Evolutionary conservation across 805 yeast species (phyloP).

Genomic region (Millerozyma miso): DNA sequence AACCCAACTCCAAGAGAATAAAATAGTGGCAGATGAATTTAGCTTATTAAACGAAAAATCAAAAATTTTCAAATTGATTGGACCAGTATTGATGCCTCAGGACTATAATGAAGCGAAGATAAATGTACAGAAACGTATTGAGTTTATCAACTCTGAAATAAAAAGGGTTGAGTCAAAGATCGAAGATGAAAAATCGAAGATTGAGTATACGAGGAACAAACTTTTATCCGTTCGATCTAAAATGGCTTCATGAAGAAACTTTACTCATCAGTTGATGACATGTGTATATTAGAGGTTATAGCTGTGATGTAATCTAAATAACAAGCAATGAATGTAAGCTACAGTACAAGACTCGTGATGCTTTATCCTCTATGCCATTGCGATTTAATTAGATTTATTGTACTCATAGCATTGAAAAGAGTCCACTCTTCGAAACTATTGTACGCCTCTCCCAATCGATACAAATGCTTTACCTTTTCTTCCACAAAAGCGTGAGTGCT

Average conservation of each 20-base stretch:
- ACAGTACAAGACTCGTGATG: neutral
- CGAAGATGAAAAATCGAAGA: conserved; percentile 35
- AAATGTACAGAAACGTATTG: conserved; percentile 86
- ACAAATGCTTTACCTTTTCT: conserved; percentile 51
- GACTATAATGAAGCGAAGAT: conserved; percentile 75
- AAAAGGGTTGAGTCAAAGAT: conserved; percentile 68
- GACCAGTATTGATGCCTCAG: conserved; percentile 89
- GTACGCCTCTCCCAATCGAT: conserved; percentile 55
- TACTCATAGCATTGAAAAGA: conserved; percentile 59
- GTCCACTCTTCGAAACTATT: conserved; percentile 72
- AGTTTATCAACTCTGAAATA: conserved; percentile 79
- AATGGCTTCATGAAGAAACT: conserved; percentile 8
- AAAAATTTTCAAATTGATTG: conserved; percentile 83
- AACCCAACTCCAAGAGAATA: conserved; percentile 91
- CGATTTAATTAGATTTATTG: conserved; percentile 65
- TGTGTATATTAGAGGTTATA: neutral
- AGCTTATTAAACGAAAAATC: conserved; percentile 58
- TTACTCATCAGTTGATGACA: neutral
- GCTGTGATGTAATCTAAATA: neutral
- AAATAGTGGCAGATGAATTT: conserved; percentile 83
- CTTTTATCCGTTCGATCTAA: conserved; percentile 44
- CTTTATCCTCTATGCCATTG: conserved; percentile 59
- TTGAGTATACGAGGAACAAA: conserved; percentile 59
- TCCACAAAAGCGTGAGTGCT: conserved; percentile 65
- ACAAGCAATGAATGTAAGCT: neutral